Evolutionary conservation across 805 yeast genomes (phyloP).

Genomic region (Schizosaccharomyces osmophilus): DNA sequence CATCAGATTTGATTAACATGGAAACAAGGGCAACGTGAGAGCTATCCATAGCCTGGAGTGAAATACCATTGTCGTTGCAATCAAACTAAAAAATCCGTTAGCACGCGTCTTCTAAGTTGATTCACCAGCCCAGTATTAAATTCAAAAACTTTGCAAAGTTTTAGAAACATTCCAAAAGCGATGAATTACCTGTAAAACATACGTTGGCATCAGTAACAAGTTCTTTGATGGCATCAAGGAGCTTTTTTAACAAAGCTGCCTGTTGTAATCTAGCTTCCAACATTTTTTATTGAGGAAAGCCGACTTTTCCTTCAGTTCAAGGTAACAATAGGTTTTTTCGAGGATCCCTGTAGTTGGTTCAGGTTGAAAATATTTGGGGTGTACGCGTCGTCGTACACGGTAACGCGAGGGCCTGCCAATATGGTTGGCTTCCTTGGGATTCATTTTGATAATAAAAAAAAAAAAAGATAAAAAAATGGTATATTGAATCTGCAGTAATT

Average conservation of each 20-base stretch:
- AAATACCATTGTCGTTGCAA: conserved; percentile 83
- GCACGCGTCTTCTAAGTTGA: too few species aligned
- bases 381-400: too few species aligned
- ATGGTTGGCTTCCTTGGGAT: too few species aligned
- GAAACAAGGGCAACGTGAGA: conserved; percentile 86
- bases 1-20: conserved; percentile 62
- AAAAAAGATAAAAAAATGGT: too few species aligned
- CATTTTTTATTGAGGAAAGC: conserved; percentile 21
- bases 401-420: too few species aligned
- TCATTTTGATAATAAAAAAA: too few species aligned
- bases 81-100: conserved; percentile 26
- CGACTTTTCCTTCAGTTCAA: not conserved
- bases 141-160: too few species aligned
- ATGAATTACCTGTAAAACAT: not conserved
- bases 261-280: conserved; percentile 91
- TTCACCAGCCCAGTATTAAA: too few species aligned
- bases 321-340: not conserved
- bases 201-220: conserved; percentile 72
- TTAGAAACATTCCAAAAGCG: too few species aligned
- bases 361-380: too few species aligned
- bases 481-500: too few species aligned
- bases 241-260: conserved; percentile 72
- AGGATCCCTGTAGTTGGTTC: not conserved
- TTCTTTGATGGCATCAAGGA: conserved; percentile 79
- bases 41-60: conserved; percentile 93